A percentile compares a stretch with the other conserved stretches of the same genome.
Conservation (phyloP, 345 rosid genomes). For the Dipteronia dyeriana region DNA sequence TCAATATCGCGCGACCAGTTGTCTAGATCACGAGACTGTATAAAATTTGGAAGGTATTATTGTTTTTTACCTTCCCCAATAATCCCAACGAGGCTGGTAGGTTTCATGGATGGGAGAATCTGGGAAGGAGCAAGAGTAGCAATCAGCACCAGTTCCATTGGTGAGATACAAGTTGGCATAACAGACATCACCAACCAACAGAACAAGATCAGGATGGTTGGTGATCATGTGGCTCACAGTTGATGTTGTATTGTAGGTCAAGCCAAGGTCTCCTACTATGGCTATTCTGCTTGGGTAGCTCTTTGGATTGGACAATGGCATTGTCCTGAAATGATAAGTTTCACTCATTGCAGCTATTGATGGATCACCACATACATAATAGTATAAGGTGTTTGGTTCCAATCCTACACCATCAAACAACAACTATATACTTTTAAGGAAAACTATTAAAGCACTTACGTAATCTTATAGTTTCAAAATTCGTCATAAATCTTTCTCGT, state of each 20-base stretch:
- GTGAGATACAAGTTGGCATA: conserved; percentile 81
- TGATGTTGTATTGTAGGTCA: conserved; percentile 79
- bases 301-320: conserved; percentile 58
- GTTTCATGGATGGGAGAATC: conserved; percentile 72
- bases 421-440: not conserved
- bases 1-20: not conserved
- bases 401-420: conserved; percentile 46
- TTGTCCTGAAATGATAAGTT: conserved; percentile 54
- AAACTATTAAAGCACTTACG: too few relatives aligned
- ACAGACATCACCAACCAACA: conserved; percentile 68
- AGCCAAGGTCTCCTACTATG: conserved; percentile 75
- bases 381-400: conserved; percentile 61
- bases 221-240: conserved; percentile 54
- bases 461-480: too few relatives aligned
- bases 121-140: conserved; percentile 63
- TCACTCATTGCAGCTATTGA: conserved; percentile 58
- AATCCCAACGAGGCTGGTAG: conserved; percentile 92
- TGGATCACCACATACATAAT: conserved; percentile 91
- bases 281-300: conserved; percentile 73
- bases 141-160: conserved; percentile 77
- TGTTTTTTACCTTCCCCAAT: conserved; percentile 65
- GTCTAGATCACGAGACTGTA: too few relatives aligned
- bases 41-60: too few relatives aligned
- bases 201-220: conserved; percentile 69
- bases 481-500: too few relatives aligned